Evolutionary conservation across 306 rosid species (phyloP), one percentile per base, ranked within the genome.

Genomic region (Inga oerstediana): DNA sequence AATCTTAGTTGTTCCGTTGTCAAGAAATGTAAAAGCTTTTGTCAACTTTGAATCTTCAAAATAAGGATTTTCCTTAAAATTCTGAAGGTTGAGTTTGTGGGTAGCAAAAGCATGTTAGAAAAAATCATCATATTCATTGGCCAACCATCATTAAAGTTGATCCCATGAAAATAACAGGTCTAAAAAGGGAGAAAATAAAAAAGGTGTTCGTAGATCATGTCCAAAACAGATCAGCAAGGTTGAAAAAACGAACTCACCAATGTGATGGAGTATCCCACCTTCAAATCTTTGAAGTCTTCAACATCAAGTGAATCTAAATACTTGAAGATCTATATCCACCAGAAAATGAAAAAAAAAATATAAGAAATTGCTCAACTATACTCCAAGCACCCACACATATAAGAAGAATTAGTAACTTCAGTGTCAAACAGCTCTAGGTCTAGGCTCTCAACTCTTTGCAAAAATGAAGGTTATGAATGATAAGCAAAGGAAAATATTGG

Each of bases 261-360:
- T 66, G 88, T 88, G 74, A 90, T 85, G 68, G 93, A 86, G 85
- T 87, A 92, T 8, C 93, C 93, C n/a, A 87, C 76, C 80, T 85
- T 83, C 81, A 85, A 61, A 83, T 92, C 97, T 84, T 90, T 90
- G 78, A 85, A 85, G 83, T 92, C 94, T 83, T 87, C 93, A 65
- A 90, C 91, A 52, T 89, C 90, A 78, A 92, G 86, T 54, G 88
- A 88, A 74, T 82, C 80, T 79, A 92, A 75, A 84, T 88, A 81
- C 88, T 88, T 92, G 86, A 92, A 90, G 10, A 89, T 89, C 97
- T 92, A 81, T 54, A 48, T 67, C 79, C 83, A 80, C 76, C 76
- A 74, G 34, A 81, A 61, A 66, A 67, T 27, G 58, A 0, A 76
- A 73, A 75, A 35, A 24, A 35, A 35, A 35, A 4, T 41, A 72